Conservation (phyloP, 352 stramenopile genomes). For the Pythium guiyangense region DNA sequence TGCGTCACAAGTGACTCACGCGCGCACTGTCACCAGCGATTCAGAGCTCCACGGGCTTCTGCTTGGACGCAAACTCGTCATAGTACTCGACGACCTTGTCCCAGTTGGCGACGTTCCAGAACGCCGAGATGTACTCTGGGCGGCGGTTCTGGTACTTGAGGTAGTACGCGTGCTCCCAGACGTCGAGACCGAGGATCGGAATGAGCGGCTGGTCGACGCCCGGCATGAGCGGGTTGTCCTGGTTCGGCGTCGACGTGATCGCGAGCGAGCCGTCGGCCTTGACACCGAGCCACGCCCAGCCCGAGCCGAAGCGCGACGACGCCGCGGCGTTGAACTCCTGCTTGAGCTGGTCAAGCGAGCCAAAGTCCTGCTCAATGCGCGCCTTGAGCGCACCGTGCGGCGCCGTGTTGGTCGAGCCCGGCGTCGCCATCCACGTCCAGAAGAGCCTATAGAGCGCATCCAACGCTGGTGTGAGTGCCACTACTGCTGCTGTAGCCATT, state of each 20-base stretch:
- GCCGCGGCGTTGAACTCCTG: constrained; percentile 87
- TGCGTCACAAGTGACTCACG: constrained; percentile 16
- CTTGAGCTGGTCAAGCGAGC: constrained; percentile 88
- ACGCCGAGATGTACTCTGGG: constrained; percentile 95
- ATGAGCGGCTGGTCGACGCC: constrained; percentile 75
- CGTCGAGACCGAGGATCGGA: constrained; percentile 93
- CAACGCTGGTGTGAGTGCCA: background rate
- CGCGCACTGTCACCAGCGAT: constrained; percentile 17
- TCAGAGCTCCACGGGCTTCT: constrained; percentile 83
- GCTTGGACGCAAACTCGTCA: constrained; percentile 86
- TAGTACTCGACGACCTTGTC: constrained; percentile 92
- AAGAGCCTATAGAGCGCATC: constrained; percentile 54
- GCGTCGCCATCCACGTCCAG: constrained; percentile 90
- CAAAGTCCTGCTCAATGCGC: constrained; percentile 89
- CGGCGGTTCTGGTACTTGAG: constrained; percentile 97
- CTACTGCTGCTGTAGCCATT: background rate
- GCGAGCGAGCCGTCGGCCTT: constrained; percentile 89
- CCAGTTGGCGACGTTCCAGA: constrained; percentile 98
- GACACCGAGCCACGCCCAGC: constrained; percentile 89
- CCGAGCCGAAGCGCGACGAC: constrained; percentile 85
- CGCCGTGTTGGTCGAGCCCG: constrained; percentile 71
- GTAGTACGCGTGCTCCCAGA: constrained; percentile 97
- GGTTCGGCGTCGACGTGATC: constrained; percentile 95
- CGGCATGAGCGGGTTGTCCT: constrained; percentile 90
- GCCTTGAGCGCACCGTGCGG: constrained; percentile 77